phyloP scores from a whole-genome alignment of 805 yeast genomes.

The Komagataella kurtzmanii region DNA sequence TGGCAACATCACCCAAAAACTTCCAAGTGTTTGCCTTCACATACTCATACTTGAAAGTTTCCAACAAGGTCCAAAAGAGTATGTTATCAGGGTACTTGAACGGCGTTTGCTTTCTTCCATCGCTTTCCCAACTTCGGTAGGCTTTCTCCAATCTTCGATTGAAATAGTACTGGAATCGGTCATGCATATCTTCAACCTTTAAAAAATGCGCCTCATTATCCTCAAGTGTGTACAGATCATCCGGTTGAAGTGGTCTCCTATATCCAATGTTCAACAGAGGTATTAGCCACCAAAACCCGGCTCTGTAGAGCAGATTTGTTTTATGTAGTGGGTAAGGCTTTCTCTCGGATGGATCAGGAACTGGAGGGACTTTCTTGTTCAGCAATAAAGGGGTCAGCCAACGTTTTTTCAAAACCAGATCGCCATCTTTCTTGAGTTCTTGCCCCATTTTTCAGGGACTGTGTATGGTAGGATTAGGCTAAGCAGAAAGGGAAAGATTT shows the following conservation, averaged over 20 bases:
- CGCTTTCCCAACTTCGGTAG: conserved; percentile 5
- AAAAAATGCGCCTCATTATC: conserved; percentile 14
- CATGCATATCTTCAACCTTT: conserved; percentile 26
- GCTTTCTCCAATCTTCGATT: conserved; percentile 17
- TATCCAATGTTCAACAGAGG: conserved; percentile 58
- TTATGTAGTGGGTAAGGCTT: conserved; percentile 31
- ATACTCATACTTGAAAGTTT: conserved; percentile 36
- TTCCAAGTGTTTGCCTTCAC: conserved; percentile 24
- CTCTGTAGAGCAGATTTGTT: conserved; percentile 25
- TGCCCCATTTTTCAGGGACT: neutral
- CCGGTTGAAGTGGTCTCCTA: conserved; percentile 53
- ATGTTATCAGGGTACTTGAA: conserved; percentile 10
- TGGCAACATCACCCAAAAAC: conserved; percentile 27
- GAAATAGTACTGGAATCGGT: conserved; percentile 21
- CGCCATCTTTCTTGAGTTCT: conserved; percentile 1
- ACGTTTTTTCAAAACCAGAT: conserved; percentile 26
- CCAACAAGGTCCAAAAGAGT: conserved; percentile 25
- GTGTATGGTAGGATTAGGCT: neutral
- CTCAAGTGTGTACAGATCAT: conserved; percentile 40
- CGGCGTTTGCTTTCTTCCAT: conserved; percentile 11
- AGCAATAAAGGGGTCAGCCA: conserved; percentile 32
- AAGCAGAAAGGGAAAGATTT: neutral
- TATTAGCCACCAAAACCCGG: conserved; percentile 54
- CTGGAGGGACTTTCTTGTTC: conserved; percentile 32
- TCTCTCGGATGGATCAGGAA: conserved; percentile 39